Conservation (phyloP, 2,329 filamentous ascomycete species). For the Penicillium sclerotigenum region DNA sequence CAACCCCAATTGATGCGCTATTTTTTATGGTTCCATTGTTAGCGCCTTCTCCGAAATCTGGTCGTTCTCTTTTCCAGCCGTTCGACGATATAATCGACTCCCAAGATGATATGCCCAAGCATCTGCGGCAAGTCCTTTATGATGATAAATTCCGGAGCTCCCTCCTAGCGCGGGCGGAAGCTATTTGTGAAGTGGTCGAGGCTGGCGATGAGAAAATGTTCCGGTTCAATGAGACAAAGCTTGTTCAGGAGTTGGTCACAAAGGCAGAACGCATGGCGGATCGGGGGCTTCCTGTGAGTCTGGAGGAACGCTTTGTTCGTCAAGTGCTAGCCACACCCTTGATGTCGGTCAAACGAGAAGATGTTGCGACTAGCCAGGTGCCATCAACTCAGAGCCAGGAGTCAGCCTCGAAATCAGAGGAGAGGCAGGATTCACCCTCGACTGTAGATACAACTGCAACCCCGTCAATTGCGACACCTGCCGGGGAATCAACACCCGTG, state of each 20-base stretch:
- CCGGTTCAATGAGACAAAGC: conserved; percentile 69
- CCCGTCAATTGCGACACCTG: conserved; percentile 38
- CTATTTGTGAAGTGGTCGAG: conserved; percentile 76
- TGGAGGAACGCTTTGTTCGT: conserved; percentile 82
- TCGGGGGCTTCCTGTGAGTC: conserved; percentile 66
- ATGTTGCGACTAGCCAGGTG: conserved; percentile 33
- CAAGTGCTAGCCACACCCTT: conserved; percentile 74
- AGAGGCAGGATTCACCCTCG: conserved; percentile 32
- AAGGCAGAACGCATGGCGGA: conserved; percentile 71
- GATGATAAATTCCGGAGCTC: conserved; percentile 41
- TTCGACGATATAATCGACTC: conserved; percentile 50
- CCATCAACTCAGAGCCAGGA: conserved; percentile 27
- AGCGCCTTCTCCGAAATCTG: conserved; percentile 45
- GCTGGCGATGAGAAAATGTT: conserved; percentile 84
- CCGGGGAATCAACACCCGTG: conserved; percentile 38
- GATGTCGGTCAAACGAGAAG: conserved; percentile 62
- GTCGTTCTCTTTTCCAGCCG: conserved; percentile 45
- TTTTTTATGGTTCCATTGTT: conserved; percentile 80
- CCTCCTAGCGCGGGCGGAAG: conserved; percentile 64
- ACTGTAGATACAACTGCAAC: conserved; percentile 35
- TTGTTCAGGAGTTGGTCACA: conserved; percentile 60
- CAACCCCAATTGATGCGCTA: conserved; percentile 77
- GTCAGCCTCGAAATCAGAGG: conserved; percentile 23
- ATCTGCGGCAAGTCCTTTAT: conserved; percentile 42
- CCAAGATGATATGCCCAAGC: conserved; percentile 40